phyloP scores from a whole-genome alignment of 768 basidiomycete species.

The Phanerochaete carnosa region DNA sequence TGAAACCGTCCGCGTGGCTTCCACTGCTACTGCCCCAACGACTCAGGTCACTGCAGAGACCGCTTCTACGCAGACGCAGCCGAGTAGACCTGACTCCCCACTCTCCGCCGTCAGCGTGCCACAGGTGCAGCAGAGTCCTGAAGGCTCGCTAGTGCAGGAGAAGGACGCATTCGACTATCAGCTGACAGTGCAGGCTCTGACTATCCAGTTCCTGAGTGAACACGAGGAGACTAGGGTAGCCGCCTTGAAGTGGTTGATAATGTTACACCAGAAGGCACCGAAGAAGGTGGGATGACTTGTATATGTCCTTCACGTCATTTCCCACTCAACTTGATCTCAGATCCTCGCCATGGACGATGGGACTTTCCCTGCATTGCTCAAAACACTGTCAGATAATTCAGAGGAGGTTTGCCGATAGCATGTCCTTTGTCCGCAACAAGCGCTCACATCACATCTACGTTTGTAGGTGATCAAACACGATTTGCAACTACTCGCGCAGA shows the following conservation, averaged over 20 bases:
- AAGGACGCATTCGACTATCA: conserved; percentile 87
- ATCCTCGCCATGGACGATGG: conserved; percentile 96
- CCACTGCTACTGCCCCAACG: not conserved
- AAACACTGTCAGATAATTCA: conserved; percentile 93
- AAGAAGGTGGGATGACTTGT: conserved; percentile 50
- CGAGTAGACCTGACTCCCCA: conserved; percentile 30
- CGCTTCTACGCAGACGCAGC: conserved; percentile 17
- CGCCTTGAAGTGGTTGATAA: conserved; percentile 95
- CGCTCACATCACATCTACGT: conserved; percentile 5
- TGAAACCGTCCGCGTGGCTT: conserved; percentile 1
- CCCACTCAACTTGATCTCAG: conserved; percentile 36
- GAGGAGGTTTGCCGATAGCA: conserved; percentile 63
- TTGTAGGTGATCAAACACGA: conserved; percentile 91
- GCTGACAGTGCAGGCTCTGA: conserved; percentile 87
- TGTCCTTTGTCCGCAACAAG: not conserved
- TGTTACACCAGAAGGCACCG: conserved; percentile 97
- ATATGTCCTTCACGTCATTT: conserved; percentile 32
- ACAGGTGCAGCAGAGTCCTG: conserved; percentile 21
- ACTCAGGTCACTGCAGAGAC: conserved; percentile 3
- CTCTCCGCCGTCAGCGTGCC: conserved; percentile 24
- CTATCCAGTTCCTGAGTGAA: conserved; percentile 92
- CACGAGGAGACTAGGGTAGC: conserved; percentile 96
- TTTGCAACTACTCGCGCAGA: conserved; percentile 92
- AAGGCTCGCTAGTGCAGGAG: conserved; percentile 31
- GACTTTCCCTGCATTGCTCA: conserved; percentile 92